Base-by-base conservation (phyloP, 179 eudicot genomes). In the Camellia oleifera region DNA sequence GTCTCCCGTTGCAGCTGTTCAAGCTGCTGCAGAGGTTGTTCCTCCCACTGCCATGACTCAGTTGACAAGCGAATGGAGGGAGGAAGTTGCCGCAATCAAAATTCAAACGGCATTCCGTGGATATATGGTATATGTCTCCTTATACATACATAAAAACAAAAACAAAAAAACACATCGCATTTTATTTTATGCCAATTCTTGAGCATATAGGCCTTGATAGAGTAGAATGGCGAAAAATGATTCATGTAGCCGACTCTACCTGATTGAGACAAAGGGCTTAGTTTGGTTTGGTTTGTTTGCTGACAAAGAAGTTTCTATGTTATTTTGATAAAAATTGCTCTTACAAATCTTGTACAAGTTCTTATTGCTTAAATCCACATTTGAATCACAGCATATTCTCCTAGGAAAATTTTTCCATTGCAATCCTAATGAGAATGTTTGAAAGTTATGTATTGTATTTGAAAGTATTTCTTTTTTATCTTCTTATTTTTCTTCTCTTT, bases 21-120 rank as follows among this genome's bases (percentile, higher is more conserved):
- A 91, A 78, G 93, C 90, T 66, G 93, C 89, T 75, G 88, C 91
- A 6, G 94, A 86, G 85, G 91, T 88, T 68, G 93, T 83, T 77
- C 89, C 80, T 69, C 78, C 83, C 79, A 81, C 91, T n/a, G 40
- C 83, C 10, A 83, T 73, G 65, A 65, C 80, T 74, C 90, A 60
- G 71, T 79, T 83, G 53, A 53, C 81, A 4, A 90, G 89, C 46
- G 88, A 84, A 82, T 84, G 88, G 1, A 72, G 76, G 78, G 93
- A 92, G 84, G 96, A 94, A 88, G 81, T 84, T 18, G 95, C 95
- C 4, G 92, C 96, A 2, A 86, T 91, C 80, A 90, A 76, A 78
- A 90, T 94, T 76, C 97, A 93, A 76, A 88, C 92, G 2, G 88
- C 93, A 26, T 93, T 93, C 74, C 89, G 98, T 10, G 98, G 97